Base-by-base conservation (phyloP, 176 grass and related monocot genomes). In the Ampelocalamus luodianensis region DNA sequence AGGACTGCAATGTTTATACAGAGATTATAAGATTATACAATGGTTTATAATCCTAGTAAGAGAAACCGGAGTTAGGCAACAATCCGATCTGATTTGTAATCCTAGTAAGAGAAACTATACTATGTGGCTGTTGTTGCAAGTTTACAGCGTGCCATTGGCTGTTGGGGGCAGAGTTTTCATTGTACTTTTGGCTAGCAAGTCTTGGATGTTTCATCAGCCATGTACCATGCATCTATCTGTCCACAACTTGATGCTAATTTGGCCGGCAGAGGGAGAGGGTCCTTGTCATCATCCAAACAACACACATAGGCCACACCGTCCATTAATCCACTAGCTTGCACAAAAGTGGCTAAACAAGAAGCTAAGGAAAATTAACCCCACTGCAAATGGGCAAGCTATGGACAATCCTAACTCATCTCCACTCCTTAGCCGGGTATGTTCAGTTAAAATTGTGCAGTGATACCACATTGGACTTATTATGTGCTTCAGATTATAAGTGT, bases 401-500 rank as follows among this genome's bases (percentile, higher is more conserved):
- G 87, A 71, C 66, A 29, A 26, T 86, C 29, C 70, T 91, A 49
- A 68, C 83, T 82, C 74, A 87, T 65, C 89, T 92, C 64, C 85
- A 86, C 68, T 63, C 85, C 73, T 88, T 94, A 74, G 75, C 86
- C 38, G 89, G 89, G 86, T 94, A 91, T 69, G 54, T 54, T 70
- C 60, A 20, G 3, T 45, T 46, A 14, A 13, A 79, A 62, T 68
- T 79, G 71, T n/a, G 22, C 45, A 60, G 15, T 32, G 40, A 14
- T 68, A 18, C 59, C 2, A 13, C 0, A 29, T 27, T 84, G 5
- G 11, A 1, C 6, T 11, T 32, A n/a, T 7, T n/a, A 6, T 36
- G 40, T 6, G 1, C 29, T 72, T 17, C 59, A 37, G 15, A 50
- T 37, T 0, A 20, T 13, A 50, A 26, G 53, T 32, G 8, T 20